Conservation (phyloP, 73 alveolate genomes). For the Durusdinium trenchii region DNA sequence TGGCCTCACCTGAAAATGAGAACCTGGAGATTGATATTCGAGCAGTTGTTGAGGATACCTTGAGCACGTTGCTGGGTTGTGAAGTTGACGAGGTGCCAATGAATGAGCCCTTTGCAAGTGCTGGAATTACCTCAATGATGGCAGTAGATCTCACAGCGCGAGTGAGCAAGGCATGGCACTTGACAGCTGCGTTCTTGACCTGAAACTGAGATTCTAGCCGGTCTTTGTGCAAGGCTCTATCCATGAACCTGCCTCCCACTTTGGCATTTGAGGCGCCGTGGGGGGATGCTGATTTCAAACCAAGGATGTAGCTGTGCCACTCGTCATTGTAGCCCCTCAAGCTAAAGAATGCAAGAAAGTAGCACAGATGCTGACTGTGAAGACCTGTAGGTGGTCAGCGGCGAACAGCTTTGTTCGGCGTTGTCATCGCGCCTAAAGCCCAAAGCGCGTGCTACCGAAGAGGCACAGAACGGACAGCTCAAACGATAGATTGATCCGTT, state of each 20-base stretch:
- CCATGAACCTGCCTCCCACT: conserved; percentile 59
- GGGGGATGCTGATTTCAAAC: background rate
- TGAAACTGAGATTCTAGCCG: background rate
- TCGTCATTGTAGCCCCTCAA: background rate
- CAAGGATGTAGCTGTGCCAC: background rate
- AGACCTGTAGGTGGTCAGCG: conserved; percentile 48
- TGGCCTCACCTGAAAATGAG: background rate
- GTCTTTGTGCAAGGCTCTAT: conserved; percentile 21
- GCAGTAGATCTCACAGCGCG: conserved; percentile 69
- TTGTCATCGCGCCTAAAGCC: conserved; percentile 60
- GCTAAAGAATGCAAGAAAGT: background rate
- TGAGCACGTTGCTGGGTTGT: conserved; percentile 51
- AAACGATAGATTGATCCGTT: background rate
- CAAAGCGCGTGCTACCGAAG: background rate
- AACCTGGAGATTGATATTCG: conserved; percentile 39
- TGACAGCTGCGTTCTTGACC: background rate
- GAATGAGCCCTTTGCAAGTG: conserved; percentile 78
- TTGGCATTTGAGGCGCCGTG: conserved; percentile 74
- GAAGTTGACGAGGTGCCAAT: conserved; percentile 70
- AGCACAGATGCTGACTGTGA: background rate
- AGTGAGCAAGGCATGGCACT: conserved; percentile 46
- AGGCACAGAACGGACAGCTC: conserved; percentile 10
- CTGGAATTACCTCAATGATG: conserved; percentile 75
- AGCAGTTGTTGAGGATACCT: conserved; percentile 19
- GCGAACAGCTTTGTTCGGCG: conserved; percentile 49